Percentiles rank a stretch among this genome's conserved stretches.
Conservation (phyloP, 352 stramenopile species). For the Phytophthora megakarya region DNA sequence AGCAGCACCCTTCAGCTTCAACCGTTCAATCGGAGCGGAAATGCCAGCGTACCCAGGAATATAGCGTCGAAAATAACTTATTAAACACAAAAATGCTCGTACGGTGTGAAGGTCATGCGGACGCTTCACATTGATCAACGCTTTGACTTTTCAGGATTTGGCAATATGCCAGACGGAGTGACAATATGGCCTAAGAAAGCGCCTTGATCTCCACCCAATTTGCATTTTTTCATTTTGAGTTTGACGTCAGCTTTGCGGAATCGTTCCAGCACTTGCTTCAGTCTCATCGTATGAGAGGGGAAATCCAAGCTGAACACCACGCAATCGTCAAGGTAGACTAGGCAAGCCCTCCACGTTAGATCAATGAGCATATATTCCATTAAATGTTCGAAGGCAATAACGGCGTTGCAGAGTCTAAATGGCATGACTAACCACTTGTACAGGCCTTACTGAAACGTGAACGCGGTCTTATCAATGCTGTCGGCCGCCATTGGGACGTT, state of each 20-base stretch:
- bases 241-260: slow-evolving; percentile 1
- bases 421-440: slow-evolving; percentile 13
- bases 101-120: neutral
- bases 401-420: slow-evolving; percentile 6
- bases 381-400: neutral
- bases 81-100: no score
- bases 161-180: slow-evolving; percentile 2
- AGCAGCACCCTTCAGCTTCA: slow-evolving; percentile 2
- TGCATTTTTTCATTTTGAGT: slow-evolving; percentile 10
- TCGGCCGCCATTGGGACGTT: neutral
- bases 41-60: slow-evolving; percentile 7
- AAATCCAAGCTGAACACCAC: slow-evolving; percentile 9
- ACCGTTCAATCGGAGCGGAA: no score
- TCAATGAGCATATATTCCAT: neutral
- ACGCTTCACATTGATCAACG: slow-evolving; percentile 1
- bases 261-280: neutral
- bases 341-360: slow-evolving; percentile 5
- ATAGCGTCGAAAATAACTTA: slow-evolving; percentile 5
- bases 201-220: slow-evolving; percentile 4
- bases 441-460: neutral
- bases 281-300: neutral
- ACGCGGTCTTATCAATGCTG: neutral
- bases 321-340: slow-evolving; percentile 1
- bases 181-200: slow-evolving; percentile 7
- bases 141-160: no score